These are phyloP conservation scores for Stevia rebaudiana DNA, from an alignment of 140 eudicot species.

Conservation along the genomic window DNA sequence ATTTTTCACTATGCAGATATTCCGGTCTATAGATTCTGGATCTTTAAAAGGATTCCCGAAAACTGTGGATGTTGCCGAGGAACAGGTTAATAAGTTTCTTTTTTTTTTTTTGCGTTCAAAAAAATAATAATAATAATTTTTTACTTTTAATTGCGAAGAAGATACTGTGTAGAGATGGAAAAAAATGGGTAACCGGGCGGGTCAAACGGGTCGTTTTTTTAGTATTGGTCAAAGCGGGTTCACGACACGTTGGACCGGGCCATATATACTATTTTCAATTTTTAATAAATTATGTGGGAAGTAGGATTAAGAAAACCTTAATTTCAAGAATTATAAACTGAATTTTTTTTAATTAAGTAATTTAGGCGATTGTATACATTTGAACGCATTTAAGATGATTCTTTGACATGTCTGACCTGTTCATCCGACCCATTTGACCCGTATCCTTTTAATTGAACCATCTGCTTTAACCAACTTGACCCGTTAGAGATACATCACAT, in stretches of 20 bases:
- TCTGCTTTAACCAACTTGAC: constrained; percentile 3
- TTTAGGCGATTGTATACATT: not conserved
- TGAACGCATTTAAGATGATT: not conserved
- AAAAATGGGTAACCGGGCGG: no score
- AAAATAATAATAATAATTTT: no score
- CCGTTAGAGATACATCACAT: not conserved
- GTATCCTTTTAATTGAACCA: not conserved
- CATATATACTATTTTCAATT: not conserved
- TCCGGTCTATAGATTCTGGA: constrained; percentile 92
- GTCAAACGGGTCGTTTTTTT: not conserved
- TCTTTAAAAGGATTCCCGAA: constrained; percentile 87
- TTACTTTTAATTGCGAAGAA: not conserved
- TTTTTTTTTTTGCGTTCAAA: no score
- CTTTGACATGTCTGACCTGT: not conserved
- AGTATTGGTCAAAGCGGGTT: not conserved
- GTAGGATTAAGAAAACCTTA: not conserved
- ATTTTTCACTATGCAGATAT: constrained; percentile 49
- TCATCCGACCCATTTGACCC: not conserved
- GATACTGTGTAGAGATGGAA: no score
- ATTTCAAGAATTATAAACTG: not conserved
- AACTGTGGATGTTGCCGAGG: constrained; percentile 54
- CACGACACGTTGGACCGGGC: not conserved
- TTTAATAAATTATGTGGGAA: not conserved
- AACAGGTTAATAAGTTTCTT: constrained; percentile 42
- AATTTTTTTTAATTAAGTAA: not conserved